Evolutionary conservation across 108 stramenopile genomes (phyloP).

Genomic region (Schizochytrium sp.): DNA sequence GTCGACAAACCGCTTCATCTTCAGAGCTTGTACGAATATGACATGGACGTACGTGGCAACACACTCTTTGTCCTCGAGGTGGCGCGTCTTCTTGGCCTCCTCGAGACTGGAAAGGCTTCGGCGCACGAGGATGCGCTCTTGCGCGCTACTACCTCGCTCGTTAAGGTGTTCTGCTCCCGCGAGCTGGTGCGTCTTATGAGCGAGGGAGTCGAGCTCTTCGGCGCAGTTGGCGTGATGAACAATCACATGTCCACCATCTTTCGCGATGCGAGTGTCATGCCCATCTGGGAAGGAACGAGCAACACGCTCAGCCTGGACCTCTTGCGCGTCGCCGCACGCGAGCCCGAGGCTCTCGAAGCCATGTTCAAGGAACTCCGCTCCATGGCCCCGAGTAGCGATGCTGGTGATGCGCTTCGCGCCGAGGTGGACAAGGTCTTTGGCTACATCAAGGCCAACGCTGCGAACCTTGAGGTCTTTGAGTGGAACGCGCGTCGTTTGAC

Average conservation of each 20-base stretch:
- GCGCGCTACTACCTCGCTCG: background rate
- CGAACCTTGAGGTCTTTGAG: background rate
- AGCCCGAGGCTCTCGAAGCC: background rate
- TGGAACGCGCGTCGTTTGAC: slow-evolving; percentile 5
- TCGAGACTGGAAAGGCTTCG: background rate
- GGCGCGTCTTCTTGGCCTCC: background rate
- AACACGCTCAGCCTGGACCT: background rate
- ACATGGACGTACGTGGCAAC: background rate
- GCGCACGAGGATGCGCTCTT: background rate
- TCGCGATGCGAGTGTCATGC: background rate
- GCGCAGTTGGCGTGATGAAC: background rate
- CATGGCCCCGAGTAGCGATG: background rate
- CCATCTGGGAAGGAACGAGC: slow-evolving; percentile 9
- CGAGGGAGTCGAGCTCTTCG: slow-evolving; percentile 12
- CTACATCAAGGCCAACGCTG: background rate
- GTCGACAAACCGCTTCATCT: background rate
- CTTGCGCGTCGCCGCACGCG: slow-evolving; percentile 3
- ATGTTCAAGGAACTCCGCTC: background rate
- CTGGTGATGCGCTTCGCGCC: background rate
- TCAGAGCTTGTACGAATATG: background rate
- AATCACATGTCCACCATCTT: background rate
- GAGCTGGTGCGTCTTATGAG: slow-evolving; percentile 9
- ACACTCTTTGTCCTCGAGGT: background rate
- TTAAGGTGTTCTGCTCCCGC: background rate
- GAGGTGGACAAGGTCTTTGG: slow-evolving; percentile 11